A percentile compares a stretch with the other conserved stretches of the same genome.
Evolutionary conservation across 169 alveolate species (phyloP).

Genomic region (Plasmodium sp.): DNA sequence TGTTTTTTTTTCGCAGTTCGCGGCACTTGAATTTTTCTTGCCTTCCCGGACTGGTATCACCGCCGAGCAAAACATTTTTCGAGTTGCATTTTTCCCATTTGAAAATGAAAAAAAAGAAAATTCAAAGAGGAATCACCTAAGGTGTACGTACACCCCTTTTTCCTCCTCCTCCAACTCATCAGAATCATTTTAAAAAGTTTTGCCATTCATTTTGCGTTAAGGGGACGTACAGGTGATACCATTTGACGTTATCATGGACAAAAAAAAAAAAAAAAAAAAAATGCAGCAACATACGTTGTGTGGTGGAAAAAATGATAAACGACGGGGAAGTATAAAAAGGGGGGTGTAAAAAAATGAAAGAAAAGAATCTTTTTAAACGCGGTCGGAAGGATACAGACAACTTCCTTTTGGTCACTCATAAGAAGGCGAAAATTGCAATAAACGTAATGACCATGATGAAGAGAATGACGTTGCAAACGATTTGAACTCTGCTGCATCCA

Average conservation of each 20-base stretch:
- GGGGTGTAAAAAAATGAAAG: not conserved
- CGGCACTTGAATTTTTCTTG: not conserved
- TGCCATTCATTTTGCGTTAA: not conserved
- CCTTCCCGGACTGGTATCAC: not conserved
- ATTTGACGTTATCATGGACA: not conserved
- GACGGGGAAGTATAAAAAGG: not conserved
- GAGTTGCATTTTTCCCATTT: not conserved
- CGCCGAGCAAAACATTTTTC: not conserved
- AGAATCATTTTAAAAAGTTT: not conserved
- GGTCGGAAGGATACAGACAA: not conserved
- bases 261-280: not conserved
- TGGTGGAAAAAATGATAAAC: not conserved
- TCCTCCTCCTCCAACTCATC: not conserved
- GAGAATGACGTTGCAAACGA: constrained; percentile 28
- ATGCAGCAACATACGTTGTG: not conserved
- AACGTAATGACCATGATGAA: constrained; percentile 9
- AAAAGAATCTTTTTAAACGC: not conserved
- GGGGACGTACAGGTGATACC: not conserved
- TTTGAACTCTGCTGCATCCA: constrained; percentile 28
- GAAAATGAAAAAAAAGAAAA: not conserved
- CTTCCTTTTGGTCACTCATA: not conserved
- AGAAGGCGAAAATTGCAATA: constrained; percentile 20
- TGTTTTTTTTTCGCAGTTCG: too few relatives aligned
- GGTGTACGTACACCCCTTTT: not conserved
- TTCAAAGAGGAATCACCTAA: not conserved